Evolutionary conservation across 148 eudicot genomes (phyloP), one percentile per base, ranked within the genome.

Genomic region (Pharnaceum exiguum): DNA sequence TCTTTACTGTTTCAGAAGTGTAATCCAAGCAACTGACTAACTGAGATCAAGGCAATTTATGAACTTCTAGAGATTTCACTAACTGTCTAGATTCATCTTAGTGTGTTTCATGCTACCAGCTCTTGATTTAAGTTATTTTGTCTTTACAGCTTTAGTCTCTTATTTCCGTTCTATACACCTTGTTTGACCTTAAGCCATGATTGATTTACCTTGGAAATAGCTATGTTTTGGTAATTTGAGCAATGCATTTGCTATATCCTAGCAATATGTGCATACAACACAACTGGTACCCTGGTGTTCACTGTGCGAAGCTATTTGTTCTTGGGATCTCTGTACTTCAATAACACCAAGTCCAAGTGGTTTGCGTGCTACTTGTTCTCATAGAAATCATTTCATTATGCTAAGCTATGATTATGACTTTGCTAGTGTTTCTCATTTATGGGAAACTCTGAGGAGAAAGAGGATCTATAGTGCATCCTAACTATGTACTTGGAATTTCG

Each of bases 181-280:
- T n/a, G n/a, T n/a, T n/a, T n/a, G n/a, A n/a, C n/a, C n/a, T n/a
- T n/a, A n/a, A n/a, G n/a, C n/a, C n/a, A n/a, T n/a, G n/a, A n/a
- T n/a, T n/a, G n/a, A n/a, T n/a, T n/a, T n/a, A n/a, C n/a, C n/a
- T n/a, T n/a, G n/a, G n/a, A n/a, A n/a, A n/a, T n/a, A n/a, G n/a
- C 28, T 31, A 10, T 43, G 21, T 12, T 31, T 35, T 51, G 16
- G 25, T 21, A 7, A 33, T 13, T 45, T 43, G 17, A 15, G 5
- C 2, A 59, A n/a, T 68, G 56, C 60, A 52, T 39, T 42, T 17
- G 22, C 67, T 32, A 48, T 30, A 16, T 50, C 51, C 51, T 15
- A 5, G 15, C 2, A 9, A 23, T 15, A 23, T n/a, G n/a, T n/a
- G 59, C 27, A 55, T 12, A 23, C 21, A 17, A 40, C 24, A 23